Percentiles rank a stretch among this genome's conserved stretches.
Evolutionary conservation across 768 basidiomycete genomes (phyloP).

Genomic region (Russula ochroleuca): DNA sequence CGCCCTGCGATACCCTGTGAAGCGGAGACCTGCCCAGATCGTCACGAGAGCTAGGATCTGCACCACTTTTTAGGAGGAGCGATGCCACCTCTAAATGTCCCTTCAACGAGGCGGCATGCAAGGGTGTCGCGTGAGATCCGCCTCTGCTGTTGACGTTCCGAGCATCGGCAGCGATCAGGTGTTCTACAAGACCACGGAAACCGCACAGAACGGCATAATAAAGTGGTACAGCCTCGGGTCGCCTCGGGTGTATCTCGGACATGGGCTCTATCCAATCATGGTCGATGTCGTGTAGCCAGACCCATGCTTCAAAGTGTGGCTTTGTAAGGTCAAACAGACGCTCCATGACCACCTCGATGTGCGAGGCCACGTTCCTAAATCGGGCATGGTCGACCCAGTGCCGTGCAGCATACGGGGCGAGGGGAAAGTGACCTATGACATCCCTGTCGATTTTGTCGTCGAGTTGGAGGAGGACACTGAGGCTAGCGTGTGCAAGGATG

Average conservation of each 20-base stretch:
- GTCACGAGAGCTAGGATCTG: neutral
- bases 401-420: neutral
- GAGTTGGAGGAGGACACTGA: slow-evolving; percentile 10
- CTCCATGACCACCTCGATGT: neutral
- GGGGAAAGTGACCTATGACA: neutral
- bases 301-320: slow-evolving; percentile 10
- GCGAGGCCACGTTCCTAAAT: neutral
- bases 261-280: slow-evolving; percentile 1
- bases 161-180: neutral
- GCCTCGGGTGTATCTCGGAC: neutral
- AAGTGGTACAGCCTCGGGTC: neutral
- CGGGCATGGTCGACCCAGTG: slow-evolving; percentile 14
- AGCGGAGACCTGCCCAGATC: neutral
- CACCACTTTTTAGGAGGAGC: neutral
- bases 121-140: neutral
- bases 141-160: neutral
- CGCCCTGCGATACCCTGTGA: neutral
- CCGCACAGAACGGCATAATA: slow-evolving; percentile 17
- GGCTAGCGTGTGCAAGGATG: neutral
- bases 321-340: neutral
- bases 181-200: neutral
- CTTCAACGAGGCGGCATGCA: neutral
- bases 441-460: slow-evolving; percentile 1
- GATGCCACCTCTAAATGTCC: neutral
- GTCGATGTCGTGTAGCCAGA: slow-evolving; percentile 8